Conservation (phyloP, 1,284 basidiomycete genomes). For the Trichosporon asahii region DNA sequence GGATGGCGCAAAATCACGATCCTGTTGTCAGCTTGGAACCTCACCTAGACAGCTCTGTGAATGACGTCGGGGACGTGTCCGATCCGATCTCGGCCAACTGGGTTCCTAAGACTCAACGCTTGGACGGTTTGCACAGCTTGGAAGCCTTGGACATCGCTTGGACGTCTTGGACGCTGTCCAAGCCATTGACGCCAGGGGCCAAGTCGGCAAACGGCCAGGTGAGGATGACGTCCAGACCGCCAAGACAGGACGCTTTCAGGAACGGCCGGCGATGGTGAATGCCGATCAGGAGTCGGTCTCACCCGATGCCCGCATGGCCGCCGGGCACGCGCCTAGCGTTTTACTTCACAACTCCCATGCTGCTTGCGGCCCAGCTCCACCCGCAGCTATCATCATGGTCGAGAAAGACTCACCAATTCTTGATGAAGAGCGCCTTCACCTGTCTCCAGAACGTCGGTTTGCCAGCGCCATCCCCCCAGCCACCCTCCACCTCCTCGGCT, state of each 20-base stretch:
- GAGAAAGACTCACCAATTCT: constrained; percentile 63
- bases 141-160: neutral
- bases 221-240: neutral
- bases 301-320: constrained; percentile 37
- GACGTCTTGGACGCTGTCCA: neutral
- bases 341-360: neutral
- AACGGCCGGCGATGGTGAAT: neutral
- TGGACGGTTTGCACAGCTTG: neutral
- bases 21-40: constrained; percentile 48
- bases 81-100: neutral
- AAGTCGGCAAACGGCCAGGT: constrained; percentile 31
- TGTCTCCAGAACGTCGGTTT: constrained; percentile 47
- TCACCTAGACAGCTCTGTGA: constrained; percentile 54
- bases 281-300: neutral
- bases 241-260: neutral
- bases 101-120: neutral
- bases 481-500: neutral
- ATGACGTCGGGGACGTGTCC: neutral
- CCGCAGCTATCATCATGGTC: neutral
- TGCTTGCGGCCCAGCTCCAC: neutral
- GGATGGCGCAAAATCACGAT: constrained; percentile 26
- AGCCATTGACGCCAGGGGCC: neutral
- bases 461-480: neutral
- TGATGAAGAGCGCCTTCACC: constrained; percentile 62
- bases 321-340: neutral